Evolutionary conservation across 2,329 filamentous ascomycete genomes (phyloP), one percentile per base, ranked within the genome.

Genomic region (Colletotrichum sp.): DNA sequence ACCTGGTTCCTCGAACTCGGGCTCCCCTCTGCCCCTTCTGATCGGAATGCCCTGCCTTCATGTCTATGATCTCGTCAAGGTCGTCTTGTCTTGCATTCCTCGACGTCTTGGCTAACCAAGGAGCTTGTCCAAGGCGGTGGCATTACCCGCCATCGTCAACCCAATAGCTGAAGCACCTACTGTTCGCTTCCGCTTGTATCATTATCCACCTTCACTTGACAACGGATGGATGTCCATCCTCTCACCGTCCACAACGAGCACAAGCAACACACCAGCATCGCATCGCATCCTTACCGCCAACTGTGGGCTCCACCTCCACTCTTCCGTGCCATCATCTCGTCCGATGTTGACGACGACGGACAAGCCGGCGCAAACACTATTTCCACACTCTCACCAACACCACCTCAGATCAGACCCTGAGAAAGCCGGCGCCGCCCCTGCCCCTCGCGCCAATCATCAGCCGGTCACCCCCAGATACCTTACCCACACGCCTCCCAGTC

Each of bases 21-120:
- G 26, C 55, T 59, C 26, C 16, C 69, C 26, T 13, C 36, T 49
- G 34, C 10, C 65, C 60, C 68, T 28, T 65, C 36, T 28, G 60
- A 68, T 69, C 73, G 69, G 73, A 76, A 73, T 73, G 39, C 64
- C 73, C 73, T 73, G 70, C 70, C 73, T 73, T 67, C 64, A 36
- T 64, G 70, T 76, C 70, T 72, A 55, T 69, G 39, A 72, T 72
- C 69, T 62, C 30, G 32, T 57, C 60, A 12, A 13, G 60, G 21
- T 13, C 24, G 69, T 67, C 62, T 57, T 75, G 63, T 72, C 69
- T 75, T 63, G 64, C 69, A 69, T 72, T 72, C 69, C 55, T 75
- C 69, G 36, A 32, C 36, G 32, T 70, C 57, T 15, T 60, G 67
- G 34, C 49, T 21, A 52, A 21, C n/a, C 44, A 52, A 52, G 44